Evolutionary conservation across 768 basidiomycete genomes (phyloP), one percentile per base, ranked within the genome.

Genomic region (Kwoniella shandongensis): DNA sequence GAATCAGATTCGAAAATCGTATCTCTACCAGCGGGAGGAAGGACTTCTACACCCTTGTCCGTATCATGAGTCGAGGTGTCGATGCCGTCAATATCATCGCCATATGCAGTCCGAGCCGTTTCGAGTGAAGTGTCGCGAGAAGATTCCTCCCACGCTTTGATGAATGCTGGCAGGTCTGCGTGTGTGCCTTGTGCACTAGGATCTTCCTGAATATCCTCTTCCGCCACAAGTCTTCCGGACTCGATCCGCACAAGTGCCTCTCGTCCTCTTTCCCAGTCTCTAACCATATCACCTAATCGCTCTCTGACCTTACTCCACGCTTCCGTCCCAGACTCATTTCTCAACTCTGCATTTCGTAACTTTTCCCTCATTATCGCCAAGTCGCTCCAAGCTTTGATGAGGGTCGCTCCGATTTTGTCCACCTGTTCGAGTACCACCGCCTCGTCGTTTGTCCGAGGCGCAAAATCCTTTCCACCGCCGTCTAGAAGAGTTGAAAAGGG

Each of bases 221-320:
- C 26, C 2, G 13, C 27, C 15, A 41, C 5, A 4, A 41, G 12
- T 3, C 20, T 12, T 1, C 18, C 35, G 36, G 18, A 29, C 11
- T 51, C 35, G 49, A 73, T 45, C 18, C 67, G 48, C 6, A 22
- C 10, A 10, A 68, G 32, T 1, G 63, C 51, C 26, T 68, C 62
- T 39, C 54, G 56, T 0, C 75, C 75, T 36, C 65, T 57, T 25
- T 74, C 73, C 71, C 70, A 73, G 13, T 68, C 67, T 22, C 71
- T 53, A 6, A 74, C 44, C 42, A 67, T 55, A 4, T 36, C 49
- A 7, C 73, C 69, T 18, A 76, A 35, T 11, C 64, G 46, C n/a
- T 51, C 48, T n/a, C 75, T 51, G 2, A 74, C 22, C 3, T 40
- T 35, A 1, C 46, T 48, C 72, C 70, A 76, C 25, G 4, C 35